These are phyloP conservation scores for Closterium sp. DNA, from an alignment of 139 green algal species.

Conservation along the genomic window DNA sequence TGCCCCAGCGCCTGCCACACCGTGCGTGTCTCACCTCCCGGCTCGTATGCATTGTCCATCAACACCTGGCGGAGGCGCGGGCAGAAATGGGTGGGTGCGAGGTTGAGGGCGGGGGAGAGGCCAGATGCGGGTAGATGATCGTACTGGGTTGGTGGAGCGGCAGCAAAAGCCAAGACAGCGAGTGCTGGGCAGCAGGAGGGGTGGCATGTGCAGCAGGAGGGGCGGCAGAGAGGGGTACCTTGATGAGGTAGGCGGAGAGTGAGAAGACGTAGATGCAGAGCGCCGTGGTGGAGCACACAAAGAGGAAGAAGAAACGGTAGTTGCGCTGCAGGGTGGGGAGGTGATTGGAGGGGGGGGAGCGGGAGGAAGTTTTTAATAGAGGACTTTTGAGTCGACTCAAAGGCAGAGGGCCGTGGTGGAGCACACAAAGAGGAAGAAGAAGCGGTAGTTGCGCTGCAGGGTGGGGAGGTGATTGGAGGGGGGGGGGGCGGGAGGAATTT, in stretches of 20 bases:
- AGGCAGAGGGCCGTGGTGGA: constrained; percentile 62
- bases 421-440: constrained; percentile 93
- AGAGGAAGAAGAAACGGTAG: constrained; percentile 95
- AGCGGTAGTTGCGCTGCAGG: constrained; percentile 88
- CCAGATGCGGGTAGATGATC: neutral
- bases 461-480: neutral
- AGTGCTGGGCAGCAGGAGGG: no score
- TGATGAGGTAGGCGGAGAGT: constrained; percentile 59
- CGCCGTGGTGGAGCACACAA: constrained; percentile 81
- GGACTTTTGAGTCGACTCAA: no score
- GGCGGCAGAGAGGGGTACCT: neutral
- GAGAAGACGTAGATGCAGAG: constrained; percentile 81
- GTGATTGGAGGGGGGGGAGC: neutral
- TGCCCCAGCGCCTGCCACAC: constrained; percentile 49
- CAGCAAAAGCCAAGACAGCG: no score
- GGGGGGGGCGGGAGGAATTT: neutral
- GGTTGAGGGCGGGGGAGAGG: neutral
- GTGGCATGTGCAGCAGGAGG: neutral
- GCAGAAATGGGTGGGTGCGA: neutral
- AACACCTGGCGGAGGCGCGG: neutral
- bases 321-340: constrained; percentile 82
- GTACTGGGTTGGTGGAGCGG: neutral
- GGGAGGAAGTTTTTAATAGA: no score
- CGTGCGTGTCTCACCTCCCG: neutral
- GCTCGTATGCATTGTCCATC: neutral